Percentiles rank a stretch among this genome's conserved stretches.
Conservation (phyloP, 176 grass and related monocot genomes). For the Microstegium vimineum region DNA sequence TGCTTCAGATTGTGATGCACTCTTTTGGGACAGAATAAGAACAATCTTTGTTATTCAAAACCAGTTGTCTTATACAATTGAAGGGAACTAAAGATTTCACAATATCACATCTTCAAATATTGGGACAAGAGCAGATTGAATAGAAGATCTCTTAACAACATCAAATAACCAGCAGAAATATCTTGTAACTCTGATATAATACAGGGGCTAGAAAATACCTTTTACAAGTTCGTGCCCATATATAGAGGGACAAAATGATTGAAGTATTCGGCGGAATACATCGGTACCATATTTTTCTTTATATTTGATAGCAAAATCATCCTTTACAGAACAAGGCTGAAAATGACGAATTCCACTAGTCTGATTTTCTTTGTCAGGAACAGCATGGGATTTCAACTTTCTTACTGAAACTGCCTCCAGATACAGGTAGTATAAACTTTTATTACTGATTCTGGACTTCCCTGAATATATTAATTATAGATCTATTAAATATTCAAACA, state of each 20-base stretch:
- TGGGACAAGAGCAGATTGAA: neutral
- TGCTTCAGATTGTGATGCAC: neutral
- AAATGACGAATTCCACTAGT: slow-evolving; percentile 36
- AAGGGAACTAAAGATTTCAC: neutral
- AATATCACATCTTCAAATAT: neutral
- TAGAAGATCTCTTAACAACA: neutral
- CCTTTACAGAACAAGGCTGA: slow-evolving; percentile 50
- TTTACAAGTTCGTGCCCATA: slow-evolving; percentile 98
- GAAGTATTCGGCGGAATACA: slow-evolving; percentile 84
- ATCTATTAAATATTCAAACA: slow-evolving; percentile 15
- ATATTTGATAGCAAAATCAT: slow-evolving; percentile 56
- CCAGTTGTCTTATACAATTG: neutral
- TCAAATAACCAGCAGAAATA: neutral
- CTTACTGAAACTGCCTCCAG: slow-evolving; percentile 81
- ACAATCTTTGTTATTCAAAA: neutral
- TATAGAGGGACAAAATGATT: slow-evolving; percentile 92
- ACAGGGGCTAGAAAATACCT: slow-evolving; percentile 45
- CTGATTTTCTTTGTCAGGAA: slow-evolving; percentile 43
- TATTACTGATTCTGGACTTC: slow-evolving; percentile 61
- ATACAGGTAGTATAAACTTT: slow-evolving; percentile 84
- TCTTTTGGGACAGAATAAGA: neutral
- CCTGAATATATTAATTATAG: slow-evolving; percentile 49
- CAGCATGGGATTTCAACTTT: slow-evolving; percentile 48
- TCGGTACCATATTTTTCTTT: slow-evolving; percentile 61
- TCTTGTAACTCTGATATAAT: neutral